Percentiles rank a stretch among this genome's conserved stretches.
phyloP scores from a whole-genome alignment of 495 filamentous ascomycete species.

The Xanthoparmelia taractica region DNA sequence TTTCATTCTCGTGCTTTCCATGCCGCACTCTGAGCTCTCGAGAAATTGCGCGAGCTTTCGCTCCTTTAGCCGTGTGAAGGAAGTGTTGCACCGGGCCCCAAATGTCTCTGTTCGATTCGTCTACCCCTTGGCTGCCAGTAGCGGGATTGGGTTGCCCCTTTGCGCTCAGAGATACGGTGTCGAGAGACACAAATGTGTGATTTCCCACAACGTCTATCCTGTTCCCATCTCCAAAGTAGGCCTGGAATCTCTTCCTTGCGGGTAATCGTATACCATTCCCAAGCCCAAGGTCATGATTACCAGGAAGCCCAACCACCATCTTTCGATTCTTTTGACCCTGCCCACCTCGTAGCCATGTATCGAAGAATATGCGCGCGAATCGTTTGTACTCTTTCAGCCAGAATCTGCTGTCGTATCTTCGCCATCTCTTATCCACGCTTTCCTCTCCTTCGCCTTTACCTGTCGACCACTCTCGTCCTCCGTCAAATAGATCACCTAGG shows the following conservation, averaged over 20 bases:
- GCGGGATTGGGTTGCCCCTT: constrained; percentile 45
- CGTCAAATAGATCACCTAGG: constrained; percentile 92
- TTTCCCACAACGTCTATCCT: constrained; percentile 85
- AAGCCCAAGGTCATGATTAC: constrained; percentile 97
- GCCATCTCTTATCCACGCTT: constrained; percentile 65
- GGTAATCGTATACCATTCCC: constrained; percentile 70
- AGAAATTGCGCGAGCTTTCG: constrained; percentile 38
- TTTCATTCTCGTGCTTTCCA: constrained; percentile 38
- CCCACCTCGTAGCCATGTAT: constrained; percentile 43
- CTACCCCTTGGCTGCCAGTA: constrained; percentile 38
- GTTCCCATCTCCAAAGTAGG: constrained; percentile 85
- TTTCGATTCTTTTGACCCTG: constrained; percentile 39
- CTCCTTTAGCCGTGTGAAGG: constrained; percentile 50
- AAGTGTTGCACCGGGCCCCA: constrained; percentile 74
- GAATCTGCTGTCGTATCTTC: constrained; percentile 64
- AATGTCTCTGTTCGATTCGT: constrained; percentile 47
- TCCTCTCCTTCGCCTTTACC: constrained; percentile 31
- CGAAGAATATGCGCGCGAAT: constrained; percentile 70
- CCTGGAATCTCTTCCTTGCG: constrained; percentile 73
- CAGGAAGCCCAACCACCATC: constrained; percentile 75
- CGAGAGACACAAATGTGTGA: constrained; percentile 89
- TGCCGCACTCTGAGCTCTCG: constrained; percentile 37
- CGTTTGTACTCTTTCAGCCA: constrained; percentile 78
- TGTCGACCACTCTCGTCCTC: constrained; percentile 90
- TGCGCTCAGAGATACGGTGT: constrained; percentile 79